A percentile compares a stretch with the other conserved stretches of the same genome.
phyloP scores from a whole-genome alignment of 2,329 filamentous ascomycete genomes.

The Bipolaris cookei region DNA sequence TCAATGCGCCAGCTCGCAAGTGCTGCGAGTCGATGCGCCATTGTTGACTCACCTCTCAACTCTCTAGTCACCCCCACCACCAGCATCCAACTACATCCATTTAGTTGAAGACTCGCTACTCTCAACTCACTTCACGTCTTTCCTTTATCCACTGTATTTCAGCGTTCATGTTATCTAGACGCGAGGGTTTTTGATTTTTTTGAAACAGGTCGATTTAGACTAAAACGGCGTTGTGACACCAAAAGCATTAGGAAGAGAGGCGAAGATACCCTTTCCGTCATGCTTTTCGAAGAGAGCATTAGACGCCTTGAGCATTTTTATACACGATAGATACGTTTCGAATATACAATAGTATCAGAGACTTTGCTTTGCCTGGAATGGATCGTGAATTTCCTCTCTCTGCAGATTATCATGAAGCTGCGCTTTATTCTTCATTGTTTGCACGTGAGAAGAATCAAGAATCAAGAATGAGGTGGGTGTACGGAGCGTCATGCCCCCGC shows the following conservation, averaged over 20 bases:
- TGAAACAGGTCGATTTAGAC: conserved; percentile 5
- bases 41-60: background rate
- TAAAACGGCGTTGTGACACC: conserved; percentile 8
- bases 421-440: no score
- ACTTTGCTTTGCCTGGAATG: background rate
- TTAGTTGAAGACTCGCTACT: conserved; percentile 2
- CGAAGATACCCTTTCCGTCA: conserved; percentile 19
- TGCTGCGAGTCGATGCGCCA: conserved; percentile 1
- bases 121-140: conserved; percentile 7
- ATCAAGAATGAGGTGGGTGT: no score
- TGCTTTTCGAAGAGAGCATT: conserved; percentile 7
- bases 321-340: conserved; percentile 14
- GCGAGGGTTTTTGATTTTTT: background rate
- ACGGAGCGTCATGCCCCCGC: no score
- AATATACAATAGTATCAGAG: background rate
- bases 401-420: no score
- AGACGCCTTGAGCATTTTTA: background rate
- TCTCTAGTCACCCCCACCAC: background rate
- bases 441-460: no score
- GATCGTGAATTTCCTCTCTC: background rate
- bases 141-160: background rate
- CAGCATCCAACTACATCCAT: background rate
- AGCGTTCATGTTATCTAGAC: conserved; percentile 3
- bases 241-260: conserved; percentile 18
- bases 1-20: conserved; percentile 4